A percentile compares a stretch with the other conserved stretches of the same genome.
Evolutionary conservation across 176 grass and related monocot genomes (phyloP).

Genomic region (Dactylis glomerata): DNA sequence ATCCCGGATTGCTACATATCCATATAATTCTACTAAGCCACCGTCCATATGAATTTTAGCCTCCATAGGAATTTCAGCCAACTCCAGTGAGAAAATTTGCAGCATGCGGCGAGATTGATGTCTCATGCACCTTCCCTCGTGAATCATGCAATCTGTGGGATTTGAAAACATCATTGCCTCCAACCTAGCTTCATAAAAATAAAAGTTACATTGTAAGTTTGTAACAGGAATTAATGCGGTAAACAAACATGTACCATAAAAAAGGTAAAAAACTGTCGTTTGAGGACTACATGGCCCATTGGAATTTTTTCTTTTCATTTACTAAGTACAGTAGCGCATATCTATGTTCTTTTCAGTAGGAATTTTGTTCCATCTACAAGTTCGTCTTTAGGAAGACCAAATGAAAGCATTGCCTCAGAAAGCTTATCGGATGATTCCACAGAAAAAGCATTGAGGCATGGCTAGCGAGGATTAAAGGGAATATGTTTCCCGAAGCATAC

Average conservation of each 20-base stretch:
- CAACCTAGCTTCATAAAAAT: neutral
- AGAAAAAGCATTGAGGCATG: neutral
- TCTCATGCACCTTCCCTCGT: neutral
- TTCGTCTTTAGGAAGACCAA: constrained; percentile 3
- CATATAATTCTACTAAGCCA: neutral
- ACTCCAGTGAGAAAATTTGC: neutral
- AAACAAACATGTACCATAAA: neutral
- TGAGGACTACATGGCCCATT: neutral
- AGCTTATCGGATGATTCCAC: neutral
- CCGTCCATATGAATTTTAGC: neutral
- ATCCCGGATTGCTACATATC: neutral
- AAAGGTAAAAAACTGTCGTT: neutral
- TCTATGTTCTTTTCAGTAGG: neutral
- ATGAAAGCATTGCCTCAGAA: constrained; percentile 13
- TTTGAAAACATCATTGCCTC: neutral
- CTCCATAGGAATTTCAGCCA: neutral
- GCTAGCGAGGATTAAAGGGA: neutral
- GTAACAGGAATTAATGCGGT: neutral
- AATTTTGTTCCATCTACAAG: neutral
- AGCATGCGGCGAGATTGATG: neutral
- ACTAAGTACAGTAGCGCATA: neutral
- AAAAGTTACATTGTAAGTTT: neutral
- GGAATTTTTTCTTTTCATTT: neutral
- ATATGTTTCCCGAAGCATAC: neutral
- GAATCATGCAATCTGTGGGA: neutral